A percentile compares a stretch with the other conserved stretches of the same genome.
These are phyloP conservation scores for Geum urbanum DNA, from an alignment of 306 rosid species.

Conservation along the genomic window DNA sequence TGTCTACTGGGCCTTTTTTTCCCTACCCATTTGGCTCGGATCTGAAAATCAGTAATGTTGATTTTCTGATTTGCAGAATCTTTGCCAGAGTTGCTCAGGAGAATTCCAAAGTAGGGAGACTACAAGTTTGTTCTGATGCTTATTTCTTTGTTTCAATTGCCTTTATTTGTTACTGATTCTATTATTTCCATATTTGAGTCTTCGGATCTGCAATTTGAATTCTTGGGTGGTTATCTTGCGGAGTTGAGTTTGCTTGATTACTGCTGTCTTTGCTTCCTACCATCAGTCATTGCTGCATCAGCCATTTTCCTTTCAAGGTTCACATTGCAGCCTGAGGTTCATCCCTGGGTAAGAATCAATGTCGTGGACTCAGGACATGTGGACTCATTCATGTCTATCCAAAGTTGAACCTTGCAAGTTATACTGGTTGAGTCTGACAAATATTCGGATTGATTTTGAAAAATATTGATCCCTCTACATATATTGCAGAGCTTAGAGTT, in stretches of 20 bases:
- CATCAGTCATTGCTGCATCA: slow-evolving; percentile 47
- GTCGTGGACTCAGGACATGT: too few species aligned
- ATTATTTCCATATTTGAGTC: slow-evolving; percentile 17
- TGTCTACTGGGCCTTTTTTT: not conserved
- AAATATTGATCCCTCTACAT: not conserved
- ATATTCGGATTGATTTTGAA: not conserved
- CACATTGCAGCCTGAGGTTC: slow-evolving; percentile 28
- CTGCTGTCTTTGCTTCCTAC: slow-evolving; percentile 30
- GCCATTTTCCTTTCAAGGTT: slow-evolving; percentile 44
- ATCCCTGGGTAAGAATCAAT: slow-evolving; percentile 54
- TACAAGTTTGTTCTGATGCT: not conserved
- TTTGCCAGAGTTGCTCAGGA: slow-evolving; percentile 21
- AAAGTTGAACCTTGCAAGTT: not conserved
- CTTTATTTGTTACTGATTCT: slow-evolving; percentile 1
- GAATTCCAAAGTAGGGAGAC: slow-evolving; percentile 20
- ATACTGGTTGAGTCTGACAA: not conserved
- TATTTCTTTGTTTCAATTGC: not conserved
- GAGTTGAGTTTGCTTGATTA: slow-evolving; percentile 44
- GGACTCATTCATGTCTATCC: too few species aligned
- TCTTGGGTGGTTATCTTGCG: slow-evolving; percentile 41
- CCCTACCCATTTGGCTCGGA: too few species aligned
- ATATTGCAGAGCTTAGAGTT: slow-evolving; percentile 29
- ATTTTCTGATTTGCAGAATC: slow-evolving; percentile 23
- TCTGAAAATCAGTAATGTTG: not conserved
- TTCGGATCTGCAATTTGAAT: slow-evolving; percentile 22